phyloP scores from a whole-genome alignment of 1,284 basidiomycete species.

The Cryptococcus sp. region DNA sequence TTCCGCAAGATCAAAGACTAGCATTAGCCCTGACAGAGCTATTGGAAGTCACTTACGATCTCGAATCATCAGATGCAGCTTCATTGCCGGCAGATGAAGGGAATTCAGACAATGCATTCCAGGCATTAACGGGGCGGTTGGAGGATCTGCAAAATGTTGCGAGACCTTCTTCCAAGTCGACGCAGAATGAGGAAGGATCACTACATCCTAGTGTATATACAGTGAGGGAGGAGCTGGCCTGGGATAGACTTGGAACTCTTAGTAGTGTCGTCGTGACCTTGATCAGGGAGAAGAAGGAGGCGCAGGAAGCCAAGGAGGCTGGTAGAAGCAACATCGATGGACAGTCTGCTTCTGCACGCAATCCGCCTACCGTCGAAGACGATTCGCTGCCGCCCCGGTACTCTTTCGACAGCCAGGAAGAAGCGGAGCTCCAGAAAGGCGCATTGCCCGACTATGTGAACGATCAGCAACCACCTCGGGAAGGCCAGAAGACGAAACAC shows the following conservation, averaged over 20 bases:
- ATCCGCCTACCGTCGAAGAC: background rate
- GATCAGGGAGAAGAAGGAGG: slow-evolving; percentile 8
- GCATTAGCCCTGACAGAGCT: slow-evolving; percentile 30
- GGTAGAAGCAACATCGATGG: background rate
- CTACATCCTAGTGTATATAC: slow-evolving; percentile 21
- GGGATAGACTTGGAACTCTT: slow-evolving; percentile 30
- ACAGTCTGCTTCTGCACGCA: background rate
- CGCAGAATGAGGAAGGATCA: background rate
- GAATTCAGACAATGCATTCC: background rate
- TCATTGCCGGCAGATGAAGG: background rate
- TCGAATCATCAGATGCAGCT: slow-evolving; percentile 19
- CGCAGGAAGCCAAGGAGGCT: background rate
- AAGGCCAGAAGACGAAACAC: background rate
- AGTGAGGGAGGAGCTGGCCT: slow-evolving; percentile 30
- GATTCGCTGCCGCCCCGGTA: slow-evolving; percentile 8
- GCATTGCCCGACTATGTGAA: background rate
- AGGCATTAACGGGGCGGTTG: slow-evolving; percentile 3
- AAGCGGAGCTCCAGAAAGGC: background rate
- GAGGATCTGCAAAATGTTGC: slow-evolving; percentile 4
- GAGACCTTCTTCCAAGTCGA: background rate
- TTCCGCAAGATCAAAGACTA: slow-evolving; percentile 6
- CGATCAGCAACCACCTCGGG: background rate
- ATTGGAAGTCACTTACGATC: slow-evolving; percentile 37
- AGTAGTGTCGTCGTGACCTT: slow-evolving; percentile 21
- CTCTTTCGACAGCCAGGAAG: background rate